phyloP scores from a whole-genome alignment of 179 eudicot species.

The Heliamphora ciliata region DNA sequence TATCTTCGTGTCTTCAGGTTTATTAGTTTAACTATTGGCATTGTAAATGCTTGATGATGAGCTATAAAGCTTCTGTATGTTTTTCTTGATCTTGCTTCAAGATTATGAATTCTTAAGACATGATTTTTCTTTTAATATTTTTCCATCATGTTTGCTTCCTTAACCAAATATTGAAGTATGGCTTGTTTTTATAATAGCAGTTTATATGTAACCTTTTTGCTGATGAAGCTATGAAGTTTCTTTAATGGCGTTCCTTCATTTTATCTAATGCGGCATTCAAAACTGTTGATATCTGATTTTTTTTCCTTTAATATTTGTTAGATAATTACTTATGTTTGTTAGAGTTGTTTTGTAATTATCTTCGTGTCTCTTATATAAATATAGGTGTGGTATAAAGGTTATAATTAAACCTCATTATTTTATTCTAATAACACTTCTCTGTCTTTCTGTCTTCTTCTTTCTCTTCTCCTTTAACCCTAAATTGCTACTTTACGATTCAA shows the following conservation, averaged over 20 bases:
- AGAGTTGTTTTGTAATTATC: too few relatives aligned
- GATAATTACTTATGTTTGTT: too few relatives aligned
- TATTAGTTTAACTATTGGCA: neutral
- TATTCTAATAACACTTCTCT: too few relatives aligned
- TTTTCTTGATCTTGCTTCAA: neutral
- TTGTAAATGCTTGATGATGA: neutral
- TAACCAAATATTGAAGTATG: neutral
- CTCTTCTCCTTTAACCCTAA: too few relatives aligned
- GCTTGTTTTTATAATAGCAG: neutral
- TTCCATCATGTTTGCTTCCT: neutral
- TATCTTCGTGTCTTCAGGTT: neutral
- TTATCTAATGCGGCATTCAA: neutral
- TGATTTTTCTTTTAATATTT: neutral
- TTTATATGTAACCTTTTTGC: neutral
- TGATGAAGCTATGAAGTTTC: conserved; percentile 3
- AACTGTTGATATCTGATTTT: neutral
- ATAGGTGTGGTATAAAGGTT: too few relatives aligned
- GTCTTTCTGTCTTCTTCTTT: too few relatives aligned
- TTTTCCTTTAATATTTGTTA: neutral
- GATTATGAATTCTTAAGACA: neutral
- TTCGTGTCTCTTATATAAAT: too few relatives aligned
- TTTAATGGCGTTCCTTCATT: neutral
- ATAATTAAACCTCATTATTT: too few relatives aligned
- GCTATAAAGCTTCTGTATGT: too few relatives aligned
- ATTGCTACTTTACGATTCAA: too few relatives aligned